Base-by-base conservation (phyloP, 2,329 filamentous ascomycete species). In the Diplodia scrobiculata region DNA sequence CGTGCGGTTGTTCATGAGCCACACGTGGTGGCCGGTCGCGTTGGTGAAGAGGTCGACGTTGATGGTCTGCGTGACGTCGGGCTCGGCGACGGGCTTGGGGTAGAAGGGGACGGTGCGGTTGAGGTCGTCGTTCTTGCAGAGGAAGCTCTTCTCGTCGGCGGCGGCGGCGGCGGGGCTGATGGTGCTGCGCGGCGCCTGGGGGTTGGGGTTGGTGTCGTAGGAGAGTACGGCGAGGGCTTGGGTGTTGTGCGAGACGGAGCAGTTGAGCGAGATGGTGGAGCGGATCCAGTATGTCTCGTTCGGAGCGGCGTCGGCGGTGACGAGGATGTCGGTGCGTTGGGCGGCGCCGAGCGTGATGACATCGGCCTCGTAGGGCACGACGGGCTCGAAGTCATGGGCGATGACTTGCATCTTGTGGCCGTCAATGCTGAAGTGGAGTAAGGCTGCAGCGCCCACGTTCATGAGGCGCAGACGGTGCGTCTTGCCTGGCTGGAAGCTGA, bases 391-490 rank as follows among this genome's bases (percentile, higher is more conserved):
- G 67, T 82, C 80, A 25, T 76, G 71, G 5, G 76, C 76, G 52
- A 82, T 79, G 66, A 82, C 75, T 7, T 72, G 76, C 70, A 82
- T 70, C 5, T 72, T 77, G 69, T 81, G 79, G 55, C 76, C 75
- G 68, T 82, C 80, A 38, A 82, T 77, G 67, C 72, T 74, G 70
- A 82, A 80, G 53, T 79, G 78, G 69, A 74, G 75, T 9, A 77
- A 73, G 0, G 74, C 76, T 52, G 77, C 78, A 14, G 78, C 75
- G 5, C 77, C 77, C 19, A 72, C 73, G 53, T 82, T 82, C 54
- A 81, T 77, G 6, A 82, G 68, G 2, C 80, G 75, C 13, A 82
- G 70, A 2, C 75, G 75, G 65, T 82, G 79, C 0, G 73, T 77
- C 48, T 77, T 80, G 32, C 77, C 78, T 2, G 73, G 70, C 6